phyloP scores from a whole-genome alignment of 148 eudicot genomes.

The Fagopyrum esculentum region DNA sequence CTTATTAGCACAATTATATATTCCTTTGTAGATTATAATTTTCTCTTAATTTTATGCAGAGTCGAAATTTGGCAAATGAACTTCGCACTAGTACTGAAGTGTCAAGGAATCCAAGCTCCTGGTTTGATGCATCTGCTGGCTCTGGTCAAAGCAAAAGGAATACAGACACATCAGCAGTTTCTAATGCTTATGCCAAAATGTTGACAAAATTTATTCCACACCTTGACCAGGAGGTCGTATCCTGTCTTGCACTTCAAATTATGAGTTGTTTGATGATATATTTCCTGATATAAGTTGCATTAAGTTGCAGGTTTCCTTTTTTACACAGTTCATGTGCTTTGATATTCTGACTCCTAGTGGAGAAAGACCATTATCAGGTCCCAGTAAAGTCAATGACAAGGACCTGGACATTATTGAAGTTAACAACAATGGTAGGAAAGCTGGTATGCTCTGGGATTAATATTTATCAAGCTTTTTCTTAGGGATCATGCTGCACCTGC shows the following conservation, averaged over 20 bases:
- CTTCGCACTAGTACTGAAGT: constrained; percentile 89
- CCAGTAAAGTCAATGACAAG: constrained; percentile 57
- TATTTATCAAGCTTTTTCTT: not conserved
- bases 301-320: constrained; percentile 78
- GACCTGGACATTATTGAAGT: constrained; percentile 83
- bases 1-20: not conserved
- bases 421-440: constrained; percentile 62
- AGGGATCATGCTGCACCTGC: not conserved
- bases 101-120: constrained; percentile 65
- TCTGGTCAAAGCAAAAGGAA: constrained; percentile 57
- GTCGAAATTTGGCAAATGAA: constrained; percentile 91
- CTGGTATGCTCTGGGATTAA: constrained; percentile 26
- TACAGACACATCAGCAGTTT: constrained; percentile 86
- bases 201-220: constrained; percentile 86
- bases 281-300: constrained; percentile 14
- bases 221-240: constrained; percentile 81
- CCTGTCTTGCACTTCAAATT: not conserved
- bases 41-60: constrained; percentile 30
- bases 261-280: not conserved
- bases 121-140: constrained; percentile 74
- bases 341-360: constrained; percentile 72
- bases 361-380: not conserved
- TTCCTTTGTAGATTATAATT: not conserved
- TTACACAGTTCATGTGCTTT: constrained; percentile 96
- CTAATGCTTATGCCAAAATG: constrained; percentile 91